Evolutionary conservation across 495 filamentous ascomycete genomes (phyloP).

Genomic region (Chlorociboria aeruginascens): DNA sequence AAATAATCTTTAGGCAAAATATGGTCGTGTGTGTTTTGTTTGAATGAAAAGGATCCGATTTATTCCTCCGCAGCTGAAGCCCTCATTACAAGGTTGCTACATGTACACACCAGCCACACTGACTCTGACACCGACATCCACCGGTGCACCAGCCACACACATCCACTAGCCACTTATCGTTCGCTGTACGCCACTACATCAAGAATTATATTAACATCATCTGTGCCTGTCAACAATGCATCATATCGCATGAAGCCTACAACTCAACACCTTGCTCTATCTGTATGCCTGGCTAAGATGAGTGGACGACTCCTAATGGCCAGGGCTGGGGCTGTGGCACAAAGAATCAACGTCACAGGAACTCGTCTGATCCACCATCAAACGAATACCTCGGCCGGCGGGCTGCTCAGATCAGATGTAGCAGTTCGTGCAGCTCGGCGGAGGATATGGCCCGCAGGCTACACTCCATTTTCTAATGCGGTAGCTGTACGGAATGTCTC

Average conservation of each 20-base stretch:
- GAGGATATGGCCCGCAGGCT: slow-evolving; percentile 61
- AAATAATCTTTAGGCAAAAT: too few relatives aligned
- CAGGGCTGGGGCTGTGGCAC: slow-evolving; percentile 48
- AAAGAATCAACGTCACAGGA: slow-evolving; percentile 39
- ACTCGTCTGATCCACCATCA: slow-evolving; percentile 56
- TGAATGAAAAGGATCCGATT: not conserved
- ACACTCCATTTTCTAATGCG: slow-evolving; percentile 72
- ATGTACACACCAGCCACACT: slow-evolving; percentile 15
- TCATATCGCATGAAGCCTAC: slow-evolving; percentile 11
- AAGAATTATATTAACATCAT: slow-evolving; percentile 8
- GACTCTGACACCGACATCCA: too few relatives aligned
- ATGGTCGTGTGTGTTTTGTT: not conserved
- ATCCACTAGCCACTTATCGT: not conserved
- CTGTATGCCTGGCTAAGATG: slow-evolving; percentile 37
- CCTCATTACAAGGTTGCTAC: too few relatives aligned
- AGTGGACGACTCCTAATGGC: slow-evolving; percentile 73
- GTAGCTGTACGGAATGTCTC: slow-evolving; percentile 77
- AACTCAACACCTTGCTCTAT: not conserved
- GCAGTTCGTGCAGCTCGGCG: slow-evolving; percentile 44
- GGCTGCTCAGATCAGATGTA: slow-evolving; percentile 54
- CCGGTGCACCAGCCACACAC: slow-evolving; percentile 5
- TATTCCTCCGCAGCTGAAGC: not conserved
- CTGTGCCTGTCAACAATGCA: not conserved
- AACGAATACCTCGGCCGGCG: slow-evolving; percentile 48
- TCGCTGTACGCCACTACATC: slow-evolving; percentile 6